These are phyloP conservation scores for Paramecium octaurelia DNA, from an alignment of 73 alveolate genomes.

Conservation along the genomic window DNA sequence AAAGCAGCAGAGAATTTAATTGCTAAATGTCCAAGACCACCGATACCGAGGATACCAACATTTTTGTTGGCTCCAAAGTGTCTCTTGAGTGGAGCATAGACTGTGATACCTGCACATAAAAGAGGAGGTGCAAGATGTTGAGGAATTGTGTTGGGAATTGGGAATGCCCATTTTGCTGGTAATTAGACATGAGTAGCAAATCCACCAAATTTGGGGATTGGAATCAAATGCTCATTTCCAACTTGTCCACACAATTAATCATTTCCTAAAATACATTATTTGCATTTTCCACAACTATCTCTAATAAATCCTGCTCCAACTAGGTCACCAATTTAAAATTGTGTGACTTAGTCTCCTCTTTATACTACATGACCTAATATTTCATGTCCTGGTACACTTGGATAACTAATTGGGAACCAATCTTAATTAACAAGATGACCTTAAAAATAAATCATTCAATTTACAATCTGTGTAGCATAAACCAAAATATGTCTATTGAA, in stretches of 20 bases:
- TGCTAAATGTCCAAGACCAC: conserved; percentile 86
- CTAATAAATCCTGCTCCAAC: conserved; percentile 73
- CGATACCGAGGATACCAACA: conserved; percentile 77
- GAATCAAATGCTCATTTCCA: conserved; percentile 61
- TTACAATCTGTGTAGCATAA: conserved; percentile 50
- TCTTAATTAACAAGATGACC: conserved; percentile 50
- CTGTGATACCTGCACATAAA: conserved; percentile 81
- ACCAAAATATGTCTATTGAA: conserved; percentile 26
- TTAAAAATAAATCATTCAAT: not conserved
- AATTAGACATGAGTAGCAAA: conserved; percentile 80
- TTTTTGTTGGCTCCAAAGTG: conserved; percentile 66
- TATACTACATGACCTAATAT: conserved; percentile 46
- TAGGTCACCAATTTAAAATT: conserved; percentile 60
- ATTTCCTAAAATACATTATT: conserved; percentile 65
- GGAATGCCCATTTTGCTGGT: conserved; percentile 68
- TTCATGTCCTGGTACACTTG: conserved; percentile 68
- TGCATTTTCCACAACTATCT: conserved; percentile 77
- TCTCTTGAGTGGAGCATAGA: conserved; percentile 72
- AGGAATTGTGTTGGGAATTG: conserved; percentile 65
- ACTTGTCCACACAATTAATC: conserved; percentile 69
- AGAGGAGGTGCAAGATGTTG: conserved; percentile 73
- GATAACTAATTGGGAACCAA: conserved; percentile 49
- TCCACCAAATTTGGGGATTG: conserved; percentile 75
- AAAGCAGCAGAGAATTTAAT: conserved; percentile 68
- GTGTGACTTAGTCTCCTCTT: conserved; percentile 54